These are phyloP conservation scores for Tricholoma sp. DNA, from an alignment of 768 basidiomycete genomes.

Conservation along the genomic window DNA sequence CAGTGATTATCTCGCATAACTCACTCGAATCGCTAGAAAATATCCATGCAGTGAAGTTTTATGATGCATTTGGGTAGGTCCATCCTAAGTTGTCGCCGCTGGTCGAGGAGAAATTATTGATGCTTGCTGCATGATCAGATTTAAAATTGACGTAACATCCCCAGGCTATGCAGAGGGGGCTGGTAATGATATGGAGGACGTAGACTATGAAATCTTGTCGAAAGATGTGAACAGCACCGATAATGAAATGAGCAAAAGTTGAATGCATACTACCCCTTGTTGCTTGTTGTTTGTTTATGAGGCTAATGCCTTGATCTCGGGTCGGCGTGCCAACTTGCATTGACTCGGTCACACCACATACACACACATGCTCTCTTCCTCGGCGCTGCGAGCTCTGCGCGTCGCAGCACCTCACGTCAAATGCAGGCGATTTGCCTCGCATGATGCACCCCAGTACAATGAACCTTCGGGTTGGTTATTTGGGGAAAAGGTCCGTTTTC, in stretches of 20 bases:
- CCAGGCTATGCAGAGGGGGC: conserved; percentile 34
- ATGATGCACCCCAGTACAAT: conserved; percentile 80
- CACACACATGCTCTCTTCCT: conserved; percentile 38
- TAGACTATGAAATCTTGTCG: conserved; percentile 44
- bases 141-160: conserved; percentile 46
- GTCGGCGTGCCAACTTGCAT: too few relatives aligned
- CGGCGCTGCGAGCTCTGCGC: conserved; percentile 44
- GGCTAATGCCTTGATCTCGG: conserved; percentile 7
- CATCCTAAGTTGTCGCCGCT: neutral
- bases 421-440: conserved; percentile 57
- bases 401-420: conserved; percentile 30
- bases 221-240: conserved; percentile 14
- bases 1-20: conserved; percentile 3
- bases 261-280: neutral
- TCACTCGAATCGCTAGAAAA: conserved; percentile 34
- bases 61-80: conserved; percentile 48
- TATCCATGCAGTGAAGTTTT: conserved; percentile 42
- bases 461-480: conserved; percentile 87
- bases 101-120: too few relatives aligned
- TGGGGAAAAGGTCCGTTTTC: conserved; percentile 70
- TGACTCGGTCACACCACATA: neutral
- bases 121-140: conserved; percentile 31
- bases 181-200: conserved; percentile 25
- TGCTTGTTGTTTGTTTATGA: conserved; percentile 13
- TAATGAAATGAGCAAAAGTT: neutral